Base-by-base conservation (phyloP, 805 yeast genomes). In the Yarrowia phangngaensis region DNA sequence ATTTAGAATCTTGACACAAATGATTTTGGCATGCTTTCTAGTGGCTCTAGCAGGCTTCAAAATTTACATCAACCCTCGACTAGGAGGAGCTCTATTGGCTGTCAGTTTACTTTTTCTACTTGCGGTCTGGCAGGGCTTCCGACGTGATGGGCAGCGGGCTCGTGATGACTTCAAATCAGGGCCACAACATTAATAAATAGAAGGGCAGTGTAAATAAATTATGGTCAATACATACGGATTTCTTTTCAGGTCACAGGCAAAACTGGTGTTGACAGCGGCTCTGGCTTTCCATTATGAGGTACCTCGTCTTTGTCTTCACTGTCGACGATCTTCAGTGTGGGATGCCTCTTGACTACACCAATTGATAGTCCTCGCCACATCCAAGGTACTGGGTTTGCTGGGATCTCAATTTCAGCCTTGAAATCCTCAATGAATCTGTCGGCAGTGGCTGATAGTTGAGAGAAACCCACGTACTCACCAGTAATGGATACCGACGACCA, bases 401-500 rank as follows among this genome's bases (percentile, higher is more conserved):
- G 76, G n/a, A 84, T 65, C 31, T 69, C 72, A 13, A 85, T 71
- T 53, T 75, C 80, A 0, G 85, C 84, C 49, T 74, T 70, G 63
- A 85, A 90, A 11, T 79, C 78, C 54, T 88, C 95, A 17, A 90
- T 85, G 60, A 90, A 92, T 36, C 71, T 71, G 52, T 95, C 71
- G 62, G 90, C 97, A 55, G 84, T 83, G 32, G 85, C 77, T 33
- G 88, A 88, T 46, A 81, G 80, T 12, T 85, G 80, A 7, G 89
- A 76, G 62, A 77, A 89, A 50, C 80, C 77, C 31, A 83, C 73
- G 58, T 84, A 89, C 65, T 90, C 98, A 54, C 82, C 85, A 57
- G 84, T 78, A 11, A 90, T 88, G 0, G 96, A 81, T 3, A 87
- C 85, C 6, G 84, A 75, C 8, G 92, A 81, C 98, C 98, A 92